phyloP scores from a whole-genome alignment of 495 filamentous ascomycete species.

The Podospora tetraspora region DNA sequence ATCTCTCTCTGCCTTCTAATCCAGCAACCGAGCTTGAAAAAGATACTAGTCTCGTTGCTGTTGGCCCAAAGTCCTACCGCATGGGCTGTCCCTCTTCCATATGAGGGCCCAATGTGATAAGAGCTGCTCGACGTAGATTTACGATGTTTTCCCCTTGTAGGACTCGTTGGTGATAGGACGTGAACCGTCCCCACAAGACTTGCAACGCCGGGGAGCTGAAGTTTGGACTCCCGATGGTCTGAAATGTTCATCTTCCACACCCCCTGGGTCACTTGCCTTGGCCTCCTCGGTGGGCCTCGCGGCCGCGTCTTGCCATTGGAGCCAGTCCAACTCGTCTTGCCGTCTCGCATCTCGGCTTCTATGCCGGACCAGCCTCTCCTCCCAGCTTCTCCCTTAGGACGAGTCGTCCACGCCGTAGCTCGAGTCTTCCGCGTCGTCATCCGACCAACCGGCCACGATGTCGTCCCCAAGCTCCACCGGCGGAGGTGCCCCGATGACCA shows the following conservation, averaged over 20 bases:
- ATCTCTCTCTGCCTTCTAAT: conserved; percentile 3
- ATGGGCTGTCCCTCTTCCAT: background rate
- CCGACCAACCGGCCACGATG: background rate
- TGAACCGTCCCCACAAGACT: background rate
- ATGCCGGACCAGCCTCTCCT: no score
- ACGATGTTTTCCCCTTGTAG: no score
- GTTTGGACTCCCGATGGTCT: no score
- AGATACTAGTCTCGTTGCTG: background rate
- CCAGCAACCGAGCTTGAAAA: background rate
- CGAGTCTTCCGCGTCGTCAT: background rate
- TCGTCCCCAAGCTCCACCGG: conserved; percentile 1
- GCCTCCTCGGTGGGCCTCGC: no score
- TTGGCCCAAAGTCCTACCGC: background rate
- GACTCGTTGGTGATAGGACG: background rate
- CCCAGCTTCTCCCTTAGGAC: no score
- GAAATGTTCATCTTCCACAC: background rate
- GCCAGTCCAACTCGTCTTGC: no score
- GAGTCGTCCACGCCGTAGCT: background rate
- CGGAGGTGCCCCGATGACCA: background rate
- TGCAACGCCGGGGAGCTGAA: no score
- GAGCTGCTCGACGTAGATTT: background rate
- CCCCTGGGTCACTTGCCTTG: background rate
- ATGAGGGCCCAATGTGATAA: background rate
- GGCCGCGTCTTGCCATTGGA: background rate
- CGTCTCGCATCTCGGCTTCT: no score